Percentiles rank a stretch among this genome's conserved stretches.
phyloP scores from a whole-genome alignment of 495 filamentous ascomycete species.

The Friedmanniomyces simplex region DNA sequence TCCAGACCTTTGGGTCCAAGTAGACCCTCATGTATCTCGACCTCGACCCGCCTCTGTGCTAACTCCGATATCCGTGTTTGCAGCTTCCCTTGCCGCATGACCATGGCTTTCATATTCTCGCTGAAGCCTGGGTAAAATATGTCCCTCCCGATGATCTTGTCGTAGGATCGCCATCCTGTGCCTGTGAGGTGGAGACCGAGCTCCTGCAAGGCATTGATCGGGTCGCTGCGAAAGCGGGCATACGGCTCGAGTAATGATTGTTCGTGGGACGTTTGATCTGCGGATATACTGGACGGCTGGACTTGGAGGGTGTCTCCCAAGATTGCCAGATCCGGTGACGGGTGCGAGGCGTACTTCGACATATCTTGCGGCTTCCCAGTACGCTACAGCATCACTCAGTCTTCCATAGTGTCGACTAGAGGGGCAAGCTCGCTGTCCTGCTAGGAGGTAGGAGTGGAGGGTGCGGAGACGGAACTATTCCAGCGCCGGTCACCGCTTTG shows the following conservation, averaged over 20 bases:
- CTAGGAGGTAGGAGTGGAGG: not conserved
- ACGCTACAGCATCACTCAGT: not conserved
- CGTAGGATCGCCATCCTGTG: constrained; percentile 87
- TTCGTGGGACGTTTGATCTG: not conserved
- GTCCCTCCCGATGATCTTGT: constrained; percentile 77
- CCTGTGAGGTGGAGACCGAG: constrained; percentile 83
- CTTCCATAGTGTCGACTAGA: not conserved
- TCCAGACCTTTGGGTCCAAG: constrained; percentile 36
- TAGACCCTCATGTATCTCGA: constrained; percentile 68
- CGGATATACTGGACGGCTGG: not conserved
- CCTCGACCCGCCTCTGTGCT: constrained; percentile 56
- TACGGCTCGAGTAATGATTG: constrained; percentile 59
- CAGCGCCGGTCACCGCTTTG: not conserved
- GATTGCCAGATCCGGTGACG: not conserved
- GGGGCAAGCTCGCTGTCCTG: no score
- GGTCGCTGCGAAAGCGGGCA: constrained; percentile 65
- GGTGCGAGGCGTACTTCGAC: not conserved
- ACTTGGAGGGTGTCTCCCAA: not conserved
- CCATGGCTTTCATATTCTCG: constrained; percentile 71
- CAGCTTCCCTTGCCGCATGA: constrained; percentile 65
- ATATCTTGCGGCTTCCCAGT: not conserved
- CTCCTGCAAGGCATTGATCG: constrained; percentile 79
- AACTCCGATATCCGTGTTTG: constrained; percentile 64
- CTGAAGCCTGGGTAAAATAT: constrained; percentile 89
- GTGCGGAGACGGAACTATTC: not conserved